Base-by-base conservation (phyloP, 371 early-diverging fungal species). In the Rhizopus delemar region DNA sequence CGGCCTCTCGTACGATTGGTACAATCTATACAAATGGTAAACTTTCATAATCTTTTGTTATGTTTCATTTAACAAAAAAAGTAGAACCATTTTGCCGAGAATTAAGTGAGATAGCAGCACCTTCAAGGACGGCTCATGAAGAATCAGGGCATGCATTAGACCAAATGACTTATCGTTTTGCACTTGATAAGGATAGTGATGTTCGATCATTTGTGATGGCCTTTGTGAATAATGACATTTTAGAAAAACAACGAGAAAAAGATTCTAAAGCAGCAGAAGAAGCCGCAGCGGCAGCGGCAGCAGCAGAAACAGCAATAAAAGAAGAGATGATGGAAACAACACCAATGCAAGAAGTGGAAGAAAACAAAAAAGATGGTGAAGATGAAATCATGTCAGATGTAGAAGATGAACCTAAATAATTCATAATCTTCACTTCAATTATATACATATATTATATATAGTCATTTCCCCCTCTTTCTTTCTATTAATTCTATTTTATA, bases 1-100 rank as follows among this genome's bases (percentile, higher is more conserved):
- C 71, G 29, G 68, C 66, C 4, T 64, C 76, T 9, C 62, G 66
- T 29, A 63, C 67, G 2, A 60, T 74, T 33, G 51, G 62, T 46
- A 59, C 62, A 3, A 52, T 73, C 13, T 73, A 63, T 56, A 64
- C 58, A 8, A 69, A 66, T 46, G 73, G 73, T 69, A 66, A 41
- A 43, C 13, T 28, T 41, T 11, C 22, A 22, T 22, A 22, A 22
- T 3, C 32, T 12, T 32, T 41, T 50, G 22, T n/a, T 51, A 28
- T 5, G 43, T 22, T 11, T 13, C 5, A 43, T 5, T 43, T 11
- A 43, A 8, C 32, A 34, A 60, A 16, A 48, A 32, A 48, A 31
- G 8, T 45, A 65, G 70, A 66, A 32, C 57, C 55, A 31, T 70
- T 62, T 55, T 48, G 63, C 16, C 49, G 36, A 13, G 70, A 70